These are phyloP conservation scores for Spergularia bocconei DNA, from an alignment of 148 eudicot genomes.

Conservation along the genomic window DNA sequence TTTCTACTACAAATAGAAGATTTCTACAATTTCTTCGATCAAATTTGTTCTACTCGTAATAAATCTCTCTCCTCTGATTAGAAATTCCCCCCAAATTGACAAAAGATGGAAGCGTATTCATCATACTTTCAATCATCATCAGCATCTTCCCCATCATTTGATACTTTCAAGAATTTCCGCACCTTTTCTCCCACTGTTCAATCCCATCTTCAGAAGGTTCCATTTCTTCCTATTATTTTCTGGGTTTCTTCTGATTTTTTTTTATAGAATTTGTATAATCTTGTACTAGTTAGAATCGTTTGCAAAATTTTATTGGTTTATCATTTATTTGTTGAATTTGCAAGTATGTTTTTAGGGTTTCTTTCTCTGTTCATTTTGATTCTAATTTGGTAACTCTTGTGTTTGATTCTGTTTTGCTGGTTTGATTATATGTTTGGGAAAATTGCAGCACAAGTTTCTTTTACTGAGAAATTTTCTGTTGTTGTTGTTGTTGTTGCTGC, in stretches of 20 bases:
- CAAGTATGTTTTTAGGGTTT: background rate
- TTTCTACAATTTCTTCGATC: background rate
- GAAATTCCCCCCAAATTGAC: background rate
- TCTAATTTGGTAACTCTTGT: background rate
- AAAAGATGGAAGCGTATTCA: conserved; percentile 58
- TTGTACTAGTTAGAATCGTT: background rate
- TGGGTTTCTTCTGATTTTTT: conserved; percentile 7
- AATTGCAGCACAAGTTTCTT: too few relatives aligned
- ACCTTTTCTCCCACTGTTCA: conserved; percentile 78
- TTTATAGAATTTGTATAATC: background rate
- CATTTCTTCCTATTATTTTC: background rate
- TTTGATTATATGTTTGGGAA: too few relatives aligned
- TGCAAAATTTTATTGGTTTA: too few relatives aligned
- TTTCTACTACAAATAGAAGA: background rate
- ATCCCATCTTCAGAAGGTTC: conserved; percentile 85
- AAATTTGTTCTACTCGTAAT: background rate
- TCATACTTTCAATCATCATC: conserved; percentile 65
- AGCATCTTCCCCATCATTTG: conserved; percentile 41
- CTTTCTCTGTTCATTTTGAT: background rate
- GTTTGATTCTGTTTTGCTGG: background rate
- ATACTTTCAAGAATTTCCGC: conserved; percentile 75
- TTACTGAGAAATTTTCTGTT: too few relatives aligned
- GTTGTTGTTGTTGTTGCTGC: too few relatives aligned
- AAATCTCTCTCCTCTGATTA: background rate
- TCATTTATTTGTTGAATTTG: too few relatives aligned